phyloP scores from a whole-genome alignment of 352 stramenopile genomes.

The Phytopythium sindhum region DNA sequence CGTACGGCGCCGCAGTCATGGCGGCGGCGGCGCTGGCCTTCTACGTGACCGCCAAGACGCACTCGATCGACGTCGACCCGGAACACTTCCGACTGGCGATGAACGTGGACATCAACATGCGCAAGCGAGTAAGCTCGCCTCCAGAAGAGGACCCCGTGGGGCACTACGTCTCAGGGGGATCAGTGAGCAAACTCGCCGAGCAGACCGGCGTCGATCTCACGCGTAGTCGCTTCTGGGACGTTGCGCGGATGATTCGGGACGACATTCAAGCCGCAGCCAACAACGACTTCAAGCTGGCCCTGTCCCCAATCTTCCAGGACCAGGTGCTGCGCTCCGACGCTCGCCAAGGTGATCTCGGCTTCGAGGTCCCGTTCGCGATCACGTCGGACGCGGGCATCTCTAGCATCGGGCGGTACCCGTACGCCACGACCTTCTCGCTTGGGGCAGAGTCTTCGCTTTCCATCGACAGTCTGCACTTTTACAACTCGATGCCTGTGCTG shows the following conservation, averaged over 20 bases:
- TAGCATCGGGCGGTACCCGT: constrained; percentile 26
- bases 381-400: constrained; percentile 21
- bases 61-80: constrained; percentile 12
- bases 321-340: constrained; percentile 26
- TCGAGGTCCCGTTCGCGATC: constrained; percentile 26
- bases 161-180: constrained; percentile 20
- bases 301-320: constrained; percentile 26
- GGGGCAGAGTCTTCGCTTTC: background rate
- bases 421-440: constrained; percentile 18
- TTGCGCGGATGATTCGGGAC: constrained; percentile 23
- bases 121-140: constrained; percentile 26
- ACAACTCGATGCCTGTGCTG: constrained; percentile 49
- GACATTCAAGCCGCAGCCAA: constrained; percentile 25
- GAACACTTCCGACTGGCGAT: constrained; percentile 39
- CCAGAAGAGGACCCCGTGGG: constrained; percentile 31
- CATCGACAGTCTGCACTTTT: constrained; percentile 51
- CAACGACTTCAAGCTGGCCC: constrained; percentile 21
- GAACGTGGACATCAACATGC: constrained; percentile 45
- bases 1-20: constrained; percentile 31
- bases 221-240: constrained; percentile 40
- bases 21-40: constrained; percentile 28
- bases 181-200: constrained; percentile 9
- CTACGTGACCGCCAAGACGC: constrained; percentile 23
- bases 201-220: constrained; percentile 34
- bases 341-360: constrained; percentile 11